Evolutionary conservation across 2,329 filamentous ascomycete genomes (phyloP).

Genomic region (Aspergillus sojae): DNA sequence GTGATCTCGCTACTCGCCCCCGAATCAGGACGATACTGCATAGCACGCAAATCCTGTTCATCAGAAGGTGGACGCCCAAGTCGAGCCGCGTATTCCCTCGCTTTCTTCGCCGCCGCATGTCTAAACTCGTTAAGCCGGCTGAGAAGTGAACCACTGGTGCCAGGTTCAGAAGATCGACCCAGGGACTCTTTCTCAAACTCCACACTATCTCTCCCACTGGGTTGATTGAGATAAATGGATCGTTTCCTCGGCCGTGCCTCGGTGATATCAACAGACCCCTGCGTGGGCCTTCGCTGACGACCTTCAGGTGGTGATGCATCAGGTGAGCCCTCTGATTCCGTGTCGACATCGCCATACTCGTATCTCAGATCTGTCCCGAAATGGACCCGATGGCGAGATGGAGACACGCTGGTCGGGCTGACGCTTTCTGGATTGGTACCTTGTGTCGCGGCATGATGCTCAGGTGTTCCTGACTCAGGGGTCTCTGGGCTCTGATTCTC

Average conservation of each 20-base stretch:
- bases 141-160: background rate
- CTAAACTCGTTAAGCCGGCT: background rate
- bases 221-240: background rate
- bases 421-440: too few relatives aligned
- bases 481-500: background rate
- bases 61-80: conserved; percentile 7
- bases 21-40: background rate
- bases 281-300: background rate
- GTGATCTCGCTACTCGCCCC: background rate
- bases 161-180: background rate
- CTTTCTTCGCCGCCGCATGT: background rate
- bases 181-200: background rate
- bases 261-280: conserved; percentile 32
- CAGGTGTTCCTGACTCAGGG: background rate
- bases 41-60: background rate
- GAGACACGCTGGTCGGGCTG: background rate
- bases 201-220: conserved; percentile 9
- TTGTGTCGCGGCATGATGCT: background rate
- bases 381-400: conserved; percentile 10
- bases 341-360: conserved; percentile 5
- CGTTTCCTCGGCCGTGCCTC: conserved; percentile 18
- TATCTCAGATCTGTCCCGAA: conserved; percentile 10
- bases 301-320: background rate
- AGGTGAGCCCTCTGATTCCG: conserved; percentile 4
- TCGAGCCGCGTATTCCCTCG: background rate